Evolutionary conservation across 331 rosid species (phyloP), one percentile per base, ranked within the genome.

Genomic region (Acacia pycnantha): DNA sequence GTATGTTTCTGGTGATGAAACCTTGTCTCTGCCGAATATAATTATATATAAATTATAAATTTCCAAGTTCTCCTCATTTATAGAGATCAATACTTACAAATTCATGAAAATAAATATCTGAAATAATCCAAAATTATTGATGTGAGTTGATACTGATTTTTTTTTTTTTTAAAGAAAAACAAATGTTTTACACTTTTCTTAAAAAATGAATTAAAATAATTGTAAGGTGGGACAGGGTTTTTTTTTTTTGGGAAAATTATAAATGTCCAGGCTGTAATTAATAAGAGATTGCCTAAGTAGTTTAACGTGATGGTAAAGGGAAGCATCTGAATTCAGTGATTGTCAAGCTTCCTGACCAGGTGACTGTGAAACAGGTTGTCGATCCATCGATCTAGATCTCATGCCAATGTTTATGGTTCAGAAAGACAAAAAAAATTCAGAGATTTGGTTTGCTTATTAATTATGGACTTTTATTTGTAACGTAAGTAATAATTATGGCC

Each of bases 361-460:
- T 5, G 24, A 71, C 58, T 44, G 50, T 27, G 21, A 22, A 71
- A 71, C 76, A 71, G 76, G 76, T 46, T 71, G 59, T 48, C 19
- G 53, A n/a, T n/a, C n/a, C n/a, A n/a, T n/a, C n/a, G n/a, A 48
- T 71, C 58, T 44, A 44, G 76, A 71, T 71, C 76, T 26, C 76
- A 46, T 43, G 35, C 37, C 41, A 1, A 1, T 37, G 41, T 37
- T 37, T 37, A 37, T 11, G 43, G n/a, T 22, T 70, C 44, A 43
- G 37, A 70, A 21, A 70, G 21, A 43, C 12, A 43, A 70, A 27
- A 11, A 22, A 70, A 27, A 11, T 12, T 22, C 12, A 44, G 31
- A 43, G 31, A 43, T 70, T 69, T 40, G 35, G 75, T 15, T 24
- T 43, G n/a, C 67, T 61, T 4, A 61, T 26, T 61, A 61, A 11